phyloP scores from a whole-genome alignment of 805 yeast species.

The Metschnikowia hibisci region DNA sequence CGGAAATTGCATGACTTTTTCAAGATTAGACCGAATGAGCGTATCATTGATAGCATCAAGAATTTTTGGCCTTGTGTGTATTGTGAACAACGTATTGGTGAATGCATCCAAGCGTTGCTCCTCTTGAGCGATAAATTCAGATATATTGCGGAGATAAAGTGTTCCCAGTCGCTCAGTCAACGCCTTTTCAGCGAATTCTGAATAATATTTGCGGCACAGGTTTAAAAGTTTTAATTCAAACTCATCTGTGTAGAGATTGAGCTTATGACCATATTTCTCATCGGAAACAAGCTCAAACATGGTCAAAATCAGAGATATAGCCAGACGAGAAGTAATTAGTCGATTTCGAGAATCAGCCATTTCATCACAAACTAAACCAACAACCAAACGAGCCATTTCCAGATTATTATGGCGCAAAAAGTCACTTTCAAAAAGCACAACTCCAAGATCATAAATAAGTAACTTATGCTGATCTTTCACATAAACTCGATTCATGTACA shows the following conservation, averaged over 20 bases:
- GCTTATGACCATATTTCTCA: conserved; percentile 27
- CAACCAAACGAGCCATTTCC: conserved; percentile 49
- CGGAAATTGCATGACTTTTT: conserved; percentile 45
- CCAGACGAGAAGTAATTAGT: conserved; percentile 43
- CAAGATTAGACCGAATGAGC: conserved; percentile 54
- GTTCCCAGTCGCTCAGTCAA: conserved; percentile 44
- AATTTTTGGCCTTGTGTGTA: conserved; percentile 50
- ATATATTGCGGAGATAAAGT: conserved; percentile 49
- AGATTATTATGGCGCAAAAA: conserved; percentile 49
- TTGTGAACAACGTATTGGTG: conserved; percentile 12
- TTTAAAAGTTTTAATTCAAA: conserved; percentile 65
- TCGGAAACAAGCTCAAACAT: conserved; percentile 70
- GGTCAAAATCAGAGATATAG: conserved; percentile 56
- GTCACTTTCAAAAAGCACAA: conserved; percentile 58
- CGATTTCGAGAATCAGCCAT: conserved; percentile 28
- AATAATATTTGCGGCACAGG: conserved; percentile 55
- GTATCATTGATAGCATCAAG: conserved; percentile 54
- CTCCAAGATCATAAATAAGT: conserved; percentile 68
- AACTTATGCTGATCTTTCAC: conserved; percentile 65
- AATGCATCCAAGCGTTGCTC: conserved; percentile 50
- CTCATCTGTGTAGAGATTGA: conserved; percentile 52
- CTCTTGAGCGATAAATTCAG: conserved; percentile 59
- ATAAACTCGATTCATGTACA: conserved; percentile 84
- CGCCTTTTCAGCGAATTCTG: conserved; percentile 41
- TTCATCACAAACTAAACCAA: conserved; percentile 49